phyloP scores from a whole-genome alignment of 2,329 filamentous ascomycete genomes.

The Fusarium xyrophilum region DNA sequence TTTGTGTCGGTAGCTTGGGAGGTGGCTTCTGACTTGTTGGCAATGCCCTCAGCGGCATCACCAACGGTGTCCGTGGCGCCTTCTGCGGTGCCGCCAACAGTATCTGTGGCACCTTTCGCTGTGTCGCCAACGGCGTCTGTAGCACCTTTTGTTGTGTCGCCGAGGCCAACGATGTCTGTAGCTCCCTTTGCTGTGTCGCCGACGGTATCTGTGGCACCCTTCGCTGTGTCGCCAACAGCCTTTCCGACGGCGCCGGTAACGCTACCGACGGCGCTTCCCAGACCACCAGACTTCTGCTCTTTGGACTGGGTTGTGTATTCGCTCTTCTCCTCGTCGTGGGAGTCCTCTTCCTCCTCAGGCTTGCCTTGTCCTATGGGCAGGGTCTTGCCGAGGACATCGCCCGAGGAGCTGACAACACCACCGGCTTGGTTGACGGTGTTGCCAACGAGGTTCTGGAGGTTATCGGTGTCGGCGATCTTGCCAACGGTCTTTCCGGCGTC shows the following conservation, averaged over 20 bases:
- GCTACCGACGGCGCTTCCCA: slow-evolving; percentile 31
- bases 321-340: slow-evolving; percentile 41
- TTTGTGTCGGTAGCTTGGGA: slow-evolving; percentile 21
- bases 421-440: slow-evolving; percentile 49
- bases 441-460: slow-evolving; percentile 52
- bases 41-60: slow-evolving; percentile 33
- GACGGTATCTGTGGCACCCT: slow-evolving; percentile 5
- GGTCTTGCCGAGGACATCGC: slow-evolving; percentile 53
- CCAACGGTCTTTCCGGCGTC: slow-evolving; percentile 53
- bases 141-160: slow-evolving; percentile 1
- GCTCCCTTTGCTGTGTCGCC: slow-evolving; percentile 5
- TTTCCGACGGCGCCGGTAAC: slow-evolving; percentile 17
- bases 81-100: slow-evolving; percentile 8
- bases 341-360: slow-evolving; percentile 37
- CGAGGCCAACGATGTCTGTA: background rate
- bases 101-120: slow-evolving; percentile 7
- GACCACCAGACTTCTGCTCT: slow-evolving; percentile 44
- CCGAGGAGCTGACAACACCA: slow-evolving; percentile 47
- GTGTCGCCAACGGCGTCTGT: slow-evolving; percentile 11
- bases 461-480: slow-evolving; percentile 49
- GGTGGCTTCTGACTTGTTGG: slow-evolving; percentile 27
- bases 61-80: slow-evolving; percentile 11
- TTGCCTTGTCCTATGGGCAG: slow-evolving; percentile 42
- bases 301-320: slow-evolving; percentile 51
- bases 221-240: slow-evolving; percentile 17